Evolutionary conservation across 352 stramenopile genomes (phyloP).

Genomic region (Proteromonas lacertae): DNA sequence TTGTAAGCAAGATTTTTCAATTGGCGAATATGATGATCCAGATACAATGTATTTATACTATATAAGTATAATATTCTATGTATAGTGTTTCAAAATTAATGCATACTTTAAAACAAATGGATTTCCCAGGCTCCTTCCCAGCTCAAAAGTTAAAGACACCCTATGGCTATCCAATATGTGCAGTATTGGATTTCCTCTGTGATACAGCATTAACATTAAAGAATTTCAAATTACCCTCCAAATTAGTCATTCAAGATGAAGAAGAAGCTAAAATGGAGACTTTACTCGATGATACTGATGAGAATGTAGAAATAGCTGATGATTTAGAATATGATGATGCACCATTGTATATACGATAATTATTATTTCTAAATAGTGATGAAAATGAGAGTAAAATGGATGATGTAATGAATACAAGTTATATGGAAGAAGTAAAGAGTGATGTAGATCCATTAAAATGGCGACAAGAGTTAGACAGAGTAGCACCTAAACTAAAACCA

Average conservation of each 20-base stretch:
- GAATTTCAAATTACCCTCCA: constrained; percentile 4
- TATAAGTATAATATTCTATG: too few relatives aligned
- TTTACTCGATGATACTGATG: constrained; percentile 2
- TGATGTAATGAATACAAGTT: neutral
- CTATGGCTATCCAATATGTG: constrained; percentile 14
- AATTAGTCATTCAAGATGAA: constrained; percentile 6
- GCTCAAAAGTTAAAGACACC: constrained; percentile 11
- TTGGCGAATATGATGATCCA: constrained; percentile 14
- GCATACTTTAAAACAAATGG: constrained; percentile 13
- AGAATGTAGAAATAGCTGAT: constrained; percentile 6
- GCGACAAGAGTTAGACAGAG: constrained; percentile 19
- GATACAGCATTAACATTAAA: constrained; percentile 9
- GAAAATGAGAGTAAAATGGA: too few relatives aligned
- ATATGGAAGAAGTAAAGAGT: constrained; percentile 8
- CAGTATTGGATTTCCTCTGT: constrained; percentile 17
- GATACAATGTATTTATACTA: too few relatives aligned
- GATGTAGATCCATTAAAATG: constrained; percentile 15
- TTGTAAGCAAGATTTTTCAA: constrained; percentile 4
- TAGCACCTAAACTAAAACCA: constrained; percentile 10
- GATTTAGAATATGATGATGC: neutral
- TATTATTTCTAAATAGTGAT: too few relatives aligned
- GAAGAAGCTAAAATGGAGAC: too few relatives aligned
- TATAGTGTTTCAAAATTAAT: constrained; percentile 17
- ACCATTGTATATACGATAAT: too few relatives aligned
- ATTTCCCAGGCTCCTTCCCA: constrained; percentile 16